Conservation (phyloP, 169 alveolate species). For the Plasmodium chabaudi region DNA sequence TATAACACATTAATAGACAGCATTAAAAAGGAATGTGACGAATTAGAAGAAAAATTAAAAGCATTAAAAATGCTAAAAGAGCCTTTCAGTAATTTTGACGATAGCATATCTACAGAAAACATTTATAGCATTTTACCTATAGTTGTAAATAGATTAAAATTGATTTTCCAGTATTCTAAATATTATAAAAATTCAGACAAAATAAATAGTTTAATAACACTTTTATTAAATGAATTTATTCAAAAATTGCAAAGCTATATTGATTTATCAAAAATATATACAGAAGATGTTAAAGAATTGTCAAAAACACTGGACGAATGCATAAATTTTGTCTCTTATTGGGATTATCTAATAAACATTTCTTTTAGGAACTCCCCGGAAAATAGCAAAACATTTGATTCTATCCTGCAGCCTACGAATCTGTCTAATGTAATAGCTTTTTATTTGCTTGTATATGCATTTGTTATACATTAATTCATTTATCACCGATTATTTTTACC, state of each 20-base stretch:
- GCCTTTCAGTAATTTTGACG: conserved; percentile 56
- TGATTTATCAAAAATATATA: conserved; percentile 64
- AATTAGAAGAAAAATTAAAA: conserved; percentile 59
- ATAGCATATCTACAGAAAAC: conserved; percentile 30
- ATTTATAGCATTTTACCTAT: conserved; percentile 59
- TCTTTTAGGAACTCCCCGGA: conserved; percentile 26
- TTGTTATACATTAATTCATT: background rate
- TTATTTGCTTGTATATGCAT: background rate
- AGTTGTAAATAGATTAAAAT: conserved; percentile 60
- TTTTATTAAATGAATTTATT: conserved; percentile 63
- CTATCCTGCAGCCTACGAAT: conserved; percentile 25
- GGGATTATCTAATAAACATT: conserved; percentile 51
- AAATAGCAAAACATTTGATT: conserved; percentile 11
- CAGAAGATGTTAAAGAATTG: conserved; percentile 61
- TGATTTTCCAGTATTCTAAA: conserved; percentile 62
- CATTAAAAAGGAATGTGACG: conserved; percentile 52
- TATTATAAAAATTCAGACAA: conserved; percentile 63
- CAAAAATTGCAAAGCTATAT: conserved; percentile 46
- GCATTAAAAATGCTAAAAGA: conserved; percentile 65
- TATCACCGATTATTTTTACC: background rate
- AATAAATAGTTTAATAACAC: conserved; percentile 58
- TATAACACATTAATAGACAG: conserved; percentile 18
- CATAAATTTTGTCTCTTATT: conserved; percentile 61
- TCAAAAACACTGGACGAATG: conserved; percentile 56
- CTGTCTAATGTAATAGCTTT: conserved; percentile 50